Evolutionary conservation across 352 stramenopile species (phyloP).

Genomic region (Pythium biforme): DNA sequence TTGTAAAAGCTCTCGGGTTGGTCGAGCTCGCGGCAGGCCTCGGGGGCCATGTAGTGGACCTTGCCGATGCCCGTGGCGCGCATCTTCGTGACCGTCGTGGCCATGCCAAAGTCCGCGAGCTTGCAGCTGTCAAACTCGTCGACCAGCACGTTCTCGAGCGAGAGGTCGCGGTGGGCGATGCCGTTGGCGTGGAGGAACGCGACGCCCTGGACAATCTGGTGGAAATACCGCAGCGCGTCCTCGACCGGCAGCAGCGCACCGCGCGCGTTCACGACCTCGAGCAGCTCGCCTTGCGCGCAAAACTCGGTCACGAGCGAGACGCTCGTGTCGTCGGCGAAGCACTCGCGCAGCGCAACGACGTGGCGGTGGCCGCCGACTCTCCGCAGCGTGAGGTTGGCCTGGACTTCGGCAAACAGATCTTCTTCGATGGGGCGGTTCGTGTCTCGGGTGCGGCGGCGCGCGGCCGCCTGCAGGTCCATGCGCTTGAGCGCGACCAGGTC

Average conservation of each 20-base stretch:
- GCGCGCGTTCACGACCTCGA: conserved; percentile 64
- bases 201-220: conserved; percentile 59
- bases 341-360: conserved; percentile 66
- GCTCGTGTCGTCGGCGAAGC: conserved; percentile 56
- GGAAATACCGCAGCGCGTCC: conserved; percentile 56
- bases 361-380: conserved; percentile 62
- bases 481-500: conserved; percentile 77
- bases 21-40: conserved; percentile 42
- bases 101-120: conserved; percentile 81
- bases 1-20: conserved; percentile 42
- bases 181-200: conserved; percentile 70
- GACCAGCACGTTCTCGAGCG: conserved; percentile 81
- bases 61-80: conserved; percentile 61
- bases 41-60: conserved; percentile 76
- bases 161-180: conserved; percentile 81
- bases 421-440: conserved; percentile 55
- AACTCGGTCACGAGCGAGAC: conserved; percentile 74
- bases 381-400: conserved; percentile 61
- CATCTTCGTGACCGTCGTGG: conserved; percentile 30
- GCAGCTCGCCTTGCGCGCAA: conserved; percentile 65
- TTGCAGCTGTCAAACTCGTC: conserved; percentile 64
- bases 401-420: conserved; percentile 67
- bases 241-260: conserved; percentile 30
- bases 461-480: conserved; percentile 63
- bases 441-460: conserved; percentile 47